These are phyloP conservation scores for Symbiodinium natans DNA, from an alignment of 73 alveolate genomes.

Conservation along the genomic window DNA sequence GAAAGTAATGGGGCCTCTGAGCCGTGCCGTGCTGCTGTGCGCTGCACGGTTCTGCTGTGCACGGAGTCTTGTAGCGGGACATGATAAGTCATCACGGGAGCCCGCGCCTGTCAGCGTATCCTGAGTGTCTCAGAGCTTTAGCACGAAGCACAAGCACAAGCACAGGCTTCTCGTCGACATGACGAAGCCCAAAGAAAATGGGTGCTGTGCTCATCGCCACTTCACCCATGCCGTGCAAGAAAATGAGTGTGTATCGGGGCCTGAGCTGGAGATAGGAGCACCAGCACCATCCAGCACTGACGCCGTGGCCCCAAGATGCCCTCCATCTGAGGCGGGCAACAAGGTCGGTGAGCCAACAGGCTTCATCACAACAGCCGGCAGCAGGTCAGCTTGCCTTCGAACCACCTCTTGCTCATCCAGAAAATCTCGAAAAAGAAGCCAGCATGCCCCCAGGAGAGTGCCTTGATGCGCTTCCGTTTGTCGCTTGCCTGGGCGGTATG, in stretches of 20 bases:
- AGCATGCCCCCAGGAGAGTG: neutral
- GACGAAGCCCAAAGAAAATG: too few species aligned
- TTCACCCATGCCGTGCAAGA: slow-evolving; percentile 1
- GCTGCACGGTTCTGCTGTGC: neutral
- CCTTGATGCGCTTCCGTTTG: slow-evolving; percentile 19
- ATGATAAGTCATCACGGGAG: too few species aligned
- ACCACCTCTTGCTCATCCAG: neutral
- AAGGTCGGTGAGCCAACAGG: neutral
- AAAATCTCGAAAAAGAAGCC: neutral
- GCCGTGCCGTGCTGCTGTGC: neutral
- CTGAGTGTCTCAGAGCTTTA: neutral
- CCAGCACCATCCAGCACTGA: neutral
- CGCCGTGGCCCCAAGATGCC: too few species aligned
- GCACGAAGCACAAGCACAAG: too few species aligned
- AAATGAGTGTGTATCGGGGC: slow-evolving; percentile 1
- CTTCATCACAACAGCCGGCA: slow-evolving; percentile 5
- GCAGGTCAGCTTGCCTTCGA: slow-evolving; percentile 10
- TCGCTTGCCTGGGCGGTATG: neutral
- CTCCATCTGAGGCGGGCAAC: neutral
- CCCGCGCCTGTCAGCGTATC: slow-evolving; percentile 1
- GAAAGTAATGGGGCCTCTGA: neutral
- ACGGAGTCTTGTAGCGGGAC: too few species aligned
- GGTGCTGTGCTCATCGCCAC: neutral
- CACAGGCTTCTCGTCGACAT: too few species aligned
- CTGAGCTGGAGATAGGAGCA: neutral